A percentile compares a stretch with the other conserved stretches of the same genome.
Conservation (phyloP, 1,139 yeast species). For the Taphrina flavorubra region DNA sequence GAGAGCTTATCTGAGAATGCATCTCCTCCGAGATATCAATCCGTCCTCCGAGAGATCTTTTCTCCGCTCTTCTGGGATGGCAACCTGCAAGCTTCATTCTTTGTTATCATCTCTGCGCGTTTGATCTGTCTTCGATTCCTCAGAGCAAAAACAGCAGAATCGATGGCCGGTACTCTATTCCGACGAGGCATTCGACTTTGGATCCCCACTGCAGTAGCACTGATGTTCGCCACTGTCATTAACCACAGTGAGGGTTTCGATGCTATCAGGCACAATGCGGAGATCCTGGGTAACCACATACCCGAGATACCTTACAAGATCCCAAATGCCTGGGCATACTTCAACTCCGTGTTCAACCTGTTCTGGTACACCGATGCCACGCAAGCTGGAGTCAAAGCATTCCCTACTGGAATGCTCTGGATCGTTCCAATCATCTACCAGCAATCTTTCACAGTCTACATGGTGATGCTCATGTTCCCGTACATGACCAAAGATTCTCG, state of each 20-base stretch:
- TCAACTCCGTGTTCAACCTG: slow-evolving; percentile 38
- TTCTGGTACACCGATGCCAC: slow-evolving; percentile 37
- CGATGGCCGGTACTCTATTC: slow-evolving; percentile 39
- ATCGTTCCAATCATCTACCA: slow-evolving; percentile 35
- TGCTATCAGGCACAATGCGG: slow-evolving; percentile 19
- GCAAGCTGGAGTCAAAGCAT: slow-evolving; percentile 38
- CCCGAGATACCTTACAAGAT: slow-evolving; percentile 37
- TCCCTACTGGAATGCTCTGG: slow-evolving; percentile 39
- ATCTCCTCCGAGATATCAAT: slow-evolving; percentile 34
- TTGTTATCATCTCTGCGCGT: slow-evolving; percentile 37
- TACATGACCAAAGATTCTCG: slow-evolving; percentile 23
- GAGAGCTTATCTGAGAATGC: slow-evolving; percentile 33
- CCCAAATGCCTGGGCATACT: slow-evolving; percentile 32
- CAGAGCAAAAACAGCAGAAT: slow-evolving; percentile 6
- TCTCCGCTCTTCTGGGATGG: slow-evolving; percentile 40
- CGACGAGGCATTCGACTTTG: slow-evolving; percentile 35
- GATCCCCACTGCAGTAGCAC: slow-evolving; percentile 37
- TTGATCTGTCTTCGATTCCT: slow-evolving; percentile 30
- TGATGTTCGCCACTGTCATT: slow-evolving; percentile 29
- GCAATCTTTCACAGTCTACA: slow-evolving; percentile 39
- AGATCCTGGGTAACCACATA: slow-evolving; percentile 22
- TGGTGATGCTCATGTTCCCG: slow-evolving; percentile 38
- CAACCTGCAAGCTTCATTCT: slow-evolving; percentile 34
- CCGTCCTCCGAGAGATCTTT: slow-evolving; percentile 38
- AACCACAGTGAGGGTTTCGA: slow-evolving; percentile 29